Evolutionary conservation across 2,329 filamentous ascomycete species (phyloP).

Genomic region (Sphaerulina musiva): DNA sequence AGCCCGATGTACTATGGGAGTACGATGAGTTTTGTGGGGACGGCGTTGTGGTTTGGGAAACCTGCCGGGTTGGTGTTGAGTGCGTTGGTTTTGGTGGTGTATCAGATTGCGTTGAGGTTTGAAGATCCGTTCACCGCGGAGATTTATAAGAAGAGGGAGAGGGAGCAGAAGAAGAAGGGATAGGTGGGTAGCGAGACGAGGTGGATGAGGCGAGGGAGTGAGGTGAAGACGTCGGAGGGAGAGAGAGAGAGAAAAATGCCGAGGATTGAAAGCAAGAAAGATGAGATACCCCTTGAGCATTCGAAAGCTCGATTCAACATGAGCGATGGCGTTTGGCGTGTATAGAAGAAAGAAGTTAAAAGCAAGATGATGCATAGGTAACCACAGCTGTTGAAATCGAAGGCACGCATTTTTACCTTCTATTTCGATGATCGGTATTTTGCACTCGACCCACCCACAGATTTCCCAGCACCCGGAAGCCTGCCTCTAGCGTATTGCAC

Average conservation of each 20-base stretch:
- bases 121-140: constrained; percentile 92
- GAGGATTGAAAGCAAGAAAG: neutral
- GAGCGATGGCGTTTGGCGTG: constrained; percentile 18
- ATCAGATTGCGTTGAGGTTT: constrained; percentile 72
- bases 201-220: constrained; percentile 11
- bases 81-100: constrained; percentile 66
- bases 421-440: no score
- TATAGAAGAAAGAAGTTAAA: neutral
- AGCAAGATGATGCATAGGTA: neutral
- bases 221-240: constrained; percentile 14
- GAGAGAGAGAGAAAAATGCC: neutral
- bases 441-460: no score
- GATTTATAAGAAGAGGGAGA: constrained; percentile 83
- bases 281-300: constrained; percentile 21
- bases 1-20: constrained; percentile 97
- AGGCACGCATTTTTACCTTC: no score
- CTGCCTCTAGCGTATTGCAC: neutral
- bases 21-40: constrained; percentile 85
- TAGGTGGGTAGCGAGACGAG: no score
- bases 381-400: no score
- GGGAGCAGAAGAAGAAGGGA: constrained; percentile 35
- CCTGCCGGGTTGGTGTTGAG: constrained; percentile 78
- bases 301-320: constrained; percentile 29
- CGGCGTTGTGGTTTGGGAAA: constrained; percentile 76
- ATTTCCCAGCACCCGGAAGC: no score